A percentile compares a stretch with the other conserved stretches of the same genome.
These are phyloP conservation scores for Albifimbria verrucaria DNA, from an alignment of 2,329 filamentous ascomycete genomes.

Conservation along the genomic window DNA sequence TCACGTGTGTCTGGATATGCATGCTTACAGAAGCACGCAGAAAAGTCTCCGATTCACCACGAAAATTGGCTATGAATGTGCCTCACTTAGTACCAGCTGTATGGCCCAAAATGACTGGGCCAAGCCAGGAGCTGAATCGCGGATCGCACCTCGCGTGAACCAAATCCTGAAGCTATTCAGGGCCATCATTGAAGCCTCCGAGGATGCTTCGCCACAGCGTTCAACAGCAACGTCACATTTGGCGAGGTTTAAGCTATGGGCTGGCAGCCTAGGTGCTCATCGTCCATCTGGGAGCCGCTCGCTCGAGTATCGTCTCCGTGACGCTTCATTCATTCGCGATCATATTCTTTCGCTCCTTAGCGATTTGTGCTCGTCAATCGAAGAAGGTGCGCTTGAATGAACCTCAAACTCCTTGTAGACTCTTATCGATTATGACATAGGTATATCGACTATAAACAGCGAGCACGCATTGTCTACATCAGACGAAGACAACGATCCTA, in stretches of 20 bases:
- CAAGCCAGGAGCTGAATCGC: background rate
- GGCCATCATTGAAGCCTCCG: background rate
- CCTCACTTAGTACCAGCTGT: background rate
- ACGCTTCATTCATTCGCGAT: constrained; percentile 13
- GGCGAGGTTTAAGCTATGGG: constrained; percentile 16
- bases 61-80: background rate
- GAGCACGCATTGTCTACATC: background rate
- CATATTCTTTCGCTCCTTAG: constrained; percentile 8
- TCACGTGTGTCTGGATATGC: background rate
- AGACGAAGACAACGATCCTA: background rate
- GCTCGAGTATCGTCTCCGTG: constrained; percentile 16
- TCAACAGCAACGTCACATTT: background rate
- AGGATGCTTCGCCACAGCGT: background rate
- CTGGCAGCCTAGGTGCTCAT: constrained; percentile 15
- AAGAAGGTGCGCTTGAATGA: background rate
- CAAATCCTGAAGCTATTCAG: background rate
- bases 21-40: background rate
- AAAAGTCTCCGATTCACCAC: background rate
- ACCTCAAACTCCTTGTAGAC: background rate
- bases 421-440: background rate
- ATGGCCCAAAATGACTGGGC: background rate
- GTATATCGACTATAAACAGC: background rate
- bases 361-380: background rate
- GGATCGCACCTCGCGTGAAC: background rate
- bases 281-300: constrained; percentile 11